Percentiles rank a stretch among this genome's conserved stretches.
These are phyloP conservation scores for Cryphonectria nitschkei DNA, from an alignment of 2,329 filamentous ascomycete genomes.

Conservation along the genomic window DNA sequence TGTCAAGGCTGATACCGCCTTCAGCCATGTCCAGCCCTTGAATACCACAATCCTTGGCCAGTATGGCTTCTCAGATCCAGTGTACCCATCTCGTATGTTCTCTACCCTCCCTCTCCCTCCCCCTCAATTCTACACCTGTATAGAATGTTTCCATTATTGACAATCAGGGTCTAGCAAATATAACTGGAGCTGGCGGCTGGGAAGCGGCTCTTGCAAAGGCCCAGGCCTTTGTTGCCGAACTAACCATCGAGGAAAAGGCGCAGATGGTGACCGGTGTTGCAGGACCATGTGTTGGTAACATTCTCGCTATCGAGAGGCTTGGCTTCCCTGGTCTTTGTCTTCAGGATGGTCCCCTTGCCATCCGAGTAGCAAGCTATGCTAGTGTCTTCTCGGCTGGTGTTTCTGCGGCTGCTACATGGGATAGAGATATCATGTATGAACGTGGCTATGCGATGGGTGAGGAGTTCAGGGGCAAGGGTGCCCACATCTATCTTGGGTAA, in stretches of 20 bases:
- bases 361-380: slow-evolving; percentile 67
- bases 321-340: slow-evolving; percentile 65
- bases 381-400: slow-evolving; percentile 73
- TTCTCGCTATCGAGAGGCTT: slow-evolving; percentile 56
- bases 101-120: too few relatives aligned
- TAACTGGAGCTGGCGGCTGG: slow-evolving; percentile 42
- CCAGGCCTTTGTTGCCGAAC: slow-evolving; percentile 59
- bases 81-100: slow-evolving; percentile 43
- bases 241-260: slow-evolving; percentile 67
- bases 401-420: slow-evolving; percentile 72
- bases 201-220: slow-evolving; percentile 43
- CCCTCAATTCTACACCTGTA: not conserved
- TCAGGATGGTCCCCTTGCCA: slow-evolving; percentile 70
- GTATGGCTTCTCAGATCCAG: slow-evolving; percentile 44
- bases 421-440: slow-evolving; percentile 61
- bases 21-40: slow-evolving; percentile 45
- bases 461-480: slow-evolving; percentile 76
- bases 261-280: slow-evolving; percentile 31
- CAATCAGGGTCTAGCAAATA: slow-evolving; percentile 37
- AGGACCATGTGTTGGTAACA: slow-evolving; percentile 35
- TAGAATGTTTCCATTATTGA: not conserved
- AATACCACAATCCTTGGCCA: slow-evolving; percentile 46
- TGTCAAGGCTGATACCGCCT: slow-evolving; percentile 35
- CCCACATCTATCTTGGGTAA: slow-evolving; percentile 69
- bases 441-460: slow-evolving; percentile 52